Base-by-base conservation (phyloP, 2,329 filamentous ascomycete genomes). In the Tympanopsis confertula region DNA sequence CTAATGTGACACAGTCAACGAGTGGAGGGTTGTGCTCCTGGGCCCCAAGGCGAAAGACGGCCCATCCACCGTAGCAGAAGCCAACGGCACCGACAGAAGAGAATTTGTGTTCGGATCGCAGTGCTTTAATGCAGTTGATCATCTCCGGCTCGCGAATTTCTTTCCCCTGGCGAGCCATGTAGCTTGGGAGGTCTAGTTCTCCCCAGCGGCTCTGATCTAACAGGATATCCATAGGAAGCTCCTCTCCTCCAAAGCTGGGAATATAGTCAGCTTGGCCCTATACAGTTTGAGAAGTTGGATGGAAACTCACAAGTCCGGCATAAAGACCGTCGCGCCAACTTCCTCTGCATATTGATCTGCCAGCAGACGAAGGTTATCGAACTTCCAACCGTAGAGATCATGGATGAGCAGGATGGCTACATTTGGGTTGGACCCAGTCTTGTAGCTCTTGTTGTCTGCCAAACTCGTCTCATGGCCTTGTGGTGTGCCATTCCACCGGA, bases 11-110 rank as follows among this genome's bases (percentile, higher is more conserved):
- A 44, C 55, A 61, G 40, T 71, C 66, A 4, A 71, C 59, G 2
- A 71, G 49, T 2, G 48, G 47, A 2, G 47, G 43, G n/a, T 55
- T 42, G 12, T 50, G 53, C 40, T 62, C 59, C 7, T 38, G 41
- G 2, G 59, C 55, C 0, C 56, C 69, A 0, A 73, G 58, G 1
- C 61, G 59, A 39, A 69, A 62, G 3, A 54, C 55, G 1, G 62
- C 68, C 69, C 68, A 72, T 4, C 65, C 66, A 13, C 68, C 68
- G 38, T 59, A 71, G 51, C 68, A 71, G 45, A 57, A 71, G 2
- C 68, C 68, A 2, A 68, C 50, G 0, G 63, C 66, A 3, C 52
- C 67, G 10, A 68, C 42, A 24, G 52, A 58, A n/a, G n/a, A n/a
- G 10, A 10, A 10, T 4, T 45, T 43, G 44, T 61, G 52, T 38